Evolutionary conservation across 805 yeast species (phyloP).

Genomic region (Spencermartinsiella europaea): DNA sequence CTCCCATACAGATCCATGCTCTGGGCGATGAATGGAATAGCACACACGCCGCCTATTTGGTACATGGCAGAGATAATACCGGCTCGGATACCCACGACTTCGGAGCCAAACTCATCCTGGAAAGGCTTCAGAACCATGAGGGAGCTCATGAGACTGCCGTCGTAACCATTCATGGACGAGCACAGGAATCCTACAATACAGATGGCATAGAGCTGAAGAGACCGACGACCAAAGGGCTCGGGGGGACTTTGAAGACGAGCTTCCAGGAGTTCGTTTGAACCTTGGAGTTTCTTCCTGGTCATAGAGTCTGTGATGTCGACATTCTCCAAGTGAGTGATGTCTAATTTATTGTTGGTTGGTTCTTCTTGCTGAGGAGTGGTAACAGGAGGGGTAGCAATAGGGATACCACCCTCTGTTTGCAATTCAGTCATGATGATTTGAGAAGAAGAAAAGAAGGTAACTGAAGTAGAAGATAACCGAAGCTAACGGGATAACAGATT

Average conservation of each 20-base stretch:
- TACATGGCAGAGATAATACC: constrained; percentile 6
- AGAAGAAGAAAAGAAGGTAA: too few species aligned
- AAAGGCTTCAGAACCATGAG: constrained; percentile 8
- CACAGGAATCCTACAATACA: not conserved
- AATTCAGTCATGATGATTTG: too few species aligned
- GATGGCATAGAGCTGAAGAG: not conserved
- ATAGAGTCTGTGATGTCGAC: too few species aligned
- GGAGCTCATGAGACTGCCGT: constrained; percentile 9
- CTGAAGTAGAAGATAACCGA: too few species aligned
- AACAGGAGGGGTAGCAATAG: too few species aligned
- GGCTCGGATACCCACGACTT: constrained; percentile 9
- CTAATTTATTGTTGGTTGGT: too few species aligned
- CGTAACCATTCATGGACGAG: constrained; percentile 7
- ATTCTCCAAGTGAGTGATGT: too few species aligned
- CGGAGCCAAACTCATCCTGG: constrained; percentile 12
- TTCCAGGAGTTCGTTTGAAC: constrained; percentile 2
- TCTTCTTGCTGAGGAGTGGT: too few species aligned
- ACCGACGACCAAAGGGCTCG: constrained; percentile 1
- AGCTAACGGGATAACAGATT: too few species aligned
- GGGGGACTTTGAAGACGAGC: constrained; percentile 4
- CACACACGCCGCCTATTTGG: constrained; percentile 14
- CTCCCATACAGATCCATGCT: constrained; percentile 11
- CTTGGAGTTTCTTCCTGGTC: constrained; percentile 1
- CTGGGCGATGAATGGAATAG: constrained; percentile 14
- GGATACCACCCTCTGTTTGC: too few species aligned